Evolutionary conservation across 768 basidiomycete species (phyloP).

Genomic region (Xerocomellus amylosporus): DNA sequence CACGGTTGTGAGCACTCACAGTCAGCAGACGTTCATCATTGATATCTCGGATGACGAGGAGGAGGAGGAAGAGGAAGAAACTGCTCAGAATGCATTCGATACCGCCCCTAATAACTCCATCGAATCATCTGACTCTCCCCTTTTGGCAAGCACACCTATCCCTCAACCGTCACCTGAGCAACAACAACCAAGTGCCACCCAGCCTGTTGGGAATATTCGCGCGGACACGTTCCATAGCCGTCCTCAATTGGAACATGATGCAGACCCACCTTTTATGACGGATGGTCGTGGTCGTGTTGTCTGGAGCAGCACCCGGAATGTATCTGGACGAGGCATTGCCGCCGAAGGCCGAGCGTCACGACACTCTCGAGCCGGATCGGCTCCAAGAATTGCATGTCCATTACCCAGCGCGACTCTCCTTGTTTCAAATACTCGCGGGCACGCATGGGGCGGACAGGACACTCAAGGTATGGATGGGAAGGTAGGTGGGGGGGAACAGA

Average conservation of each 20-base stretch:
- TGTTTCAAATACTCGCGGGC: conserved; percentile 15
- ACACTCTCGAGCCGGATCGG: conserved; percentile 21
- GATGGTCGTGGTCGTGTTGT: conserved; percentile 65
- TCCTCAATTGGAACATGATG: conserved; percentile 32
- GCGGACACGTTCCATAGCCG: conserved; percentile 5
- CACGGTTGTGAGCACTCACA: conserved; percentile 21
- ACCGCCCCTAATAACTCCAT: neutral
- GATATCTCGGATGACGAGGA: conserved; percentile 34
- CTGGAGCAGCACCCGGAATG: conserved; percentile 34
- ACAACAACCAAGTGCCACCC: neutral
- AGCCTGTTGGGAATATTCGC: conserved; percentile 2
- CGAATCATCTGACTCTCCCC: neutral
- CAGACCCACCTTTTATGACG: conserved; percentile 55
- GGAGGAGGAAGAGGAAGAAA: conserved; percentile 18
- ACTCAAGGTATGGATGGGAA: conserved; percentile 17
- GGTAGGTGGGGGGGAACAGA: conserved; percentile 12
- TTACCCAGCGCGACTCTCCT: conserved; percentile 7
- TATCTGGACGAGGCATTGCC: conserved; percentile 14
- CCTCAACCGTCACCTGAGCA: conserved; percentile 1
- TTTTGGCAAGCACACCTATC: neutral
- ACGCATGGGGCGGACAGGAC: conserved; percentile 22
- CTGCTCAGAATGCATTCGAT: neutral
- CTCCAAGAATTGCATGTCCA: conserved; percentile 18
- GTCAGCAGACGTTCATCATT: conserved; percentile 29
- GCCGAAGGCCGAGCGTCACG: conserved; percentile 23